Percentiles rank a stretch among this genome's conserved stretches.
These are phyloP conservation scores for Orobanche coerulescens DNA, from an alignment of 257 asterid species.

Conservation along the genomic window DNA sequence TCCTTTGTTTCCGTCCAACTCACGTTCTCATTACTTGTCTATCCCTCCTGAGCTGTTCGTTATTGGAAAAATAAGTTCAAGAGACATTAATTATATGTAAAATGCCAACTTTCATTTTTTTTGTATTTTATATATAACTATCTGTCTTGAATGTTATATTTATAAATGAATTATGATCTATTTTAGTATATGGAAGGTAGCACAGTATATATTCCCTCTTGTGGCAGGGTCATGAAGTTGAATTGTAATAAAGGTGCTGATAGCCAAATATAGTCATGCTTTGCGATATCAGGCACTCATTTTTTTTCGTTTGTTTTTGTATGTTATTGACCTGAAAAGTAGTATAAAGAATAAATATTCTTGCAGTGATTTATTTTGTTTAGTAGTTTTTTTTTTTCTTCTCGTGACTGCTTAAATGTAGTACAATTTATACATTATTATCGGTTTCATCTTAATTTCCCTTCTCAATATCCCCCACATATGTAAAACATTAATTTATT, in stretches of 20 bases:
- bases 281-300: slow-evolving; percentile 25
- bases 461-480: too few species aligned
- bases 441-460: slow-evolving; percentile 15
- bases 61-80: background rate
- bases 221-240: slow-evolving; percentile 29
- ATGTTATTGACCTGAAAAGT: slow-evolving; percentile 29
- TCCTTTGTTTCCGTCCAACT: slow-evolving; percentile 36
- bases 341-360: slow-evolving; percentile 37
- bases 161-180: background rate
- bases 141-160: too few species aligned
- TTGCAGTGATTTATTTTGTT: slow-evolving; percentile 25
- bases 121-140: too few species aligned
- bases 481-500: too few species aligned
- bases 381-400: slow-evolving; percentile 25
- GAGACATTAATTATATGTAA: background rate
- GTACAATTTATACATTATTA: slow-evolving; percentile 9
- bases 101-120: background rate
- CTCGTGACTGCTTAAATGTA: slow-evolving; percentile 44
- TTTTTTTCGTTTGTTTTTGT: slow-evolving; percentile 32
- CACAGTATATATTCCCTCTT: slow-evolving; percentile 31
- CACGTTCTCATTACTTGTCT: slow-evolving; percentile 97
- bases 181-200: background rate
- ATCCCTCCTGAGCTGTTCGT: slow-evolving; percentile 93
- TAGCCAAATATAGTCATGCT: slow-evolving; percentile 24
- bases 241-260: slow-evolving; percentile 23